Evolutionary conservation across 129 eudicot species (phyloP).

Genomic region (Pittosporum tobira): DNA sequence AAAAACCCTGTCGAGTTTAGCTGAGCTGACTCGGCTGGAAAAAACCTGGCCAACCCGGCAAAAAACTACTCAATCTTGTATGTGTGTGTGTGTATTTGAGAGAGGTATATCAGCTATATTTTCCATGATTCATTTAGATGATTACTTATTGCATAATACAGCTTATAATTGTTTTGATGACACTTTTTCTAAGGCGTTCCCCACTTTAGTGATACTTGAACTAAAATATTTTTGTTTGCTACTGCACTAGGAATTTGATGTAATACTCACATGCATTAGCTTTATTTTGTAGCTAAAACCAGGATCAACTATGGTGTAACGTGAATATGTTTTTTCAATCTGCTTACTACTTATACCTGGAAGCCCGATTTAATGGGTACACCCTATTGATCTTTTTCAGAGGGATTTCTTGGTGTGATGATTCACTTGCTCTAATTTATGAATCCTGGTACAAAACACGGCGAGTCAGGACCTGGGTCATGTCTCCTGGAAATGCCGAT

Average conservation of each 20-base stretch:
- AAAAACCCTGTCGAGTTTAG: no score
- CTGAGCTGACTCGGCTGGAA: no score
- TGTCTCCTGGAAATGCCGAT: slow-evolving; percentile 57
- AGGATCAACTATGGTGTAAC: neutral
- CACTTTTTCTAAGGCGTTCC: neutral
- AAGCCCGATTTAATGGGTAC: neutral
- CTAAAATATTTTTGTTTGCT: no score
- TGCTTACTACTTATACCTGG: neutral
- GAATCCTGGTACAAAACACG: slow-evolving; percentile 97
- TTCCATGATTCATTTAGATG: no score
- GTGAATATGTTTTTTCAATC: slow-evolving; percentile 1
- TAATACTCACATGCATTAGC: no score
- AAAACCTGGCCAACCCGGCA: no score
- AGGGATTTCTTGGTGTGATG: slow-evolving; percentile 96
- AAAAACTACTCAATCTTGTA: no score
- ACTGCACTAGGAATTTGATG: no score
- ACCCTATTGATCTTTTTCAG: slow-evolving; percentile 32
- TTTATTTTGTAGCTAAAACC: neutral
- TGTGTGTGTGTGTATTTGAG: no score
- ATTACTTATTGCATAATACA: neutral
- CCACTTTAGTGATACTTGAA: no score
- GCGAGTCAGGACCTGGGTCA: slow-evolving; percentile 66
- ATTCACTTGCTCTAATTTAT: slow-evolving; percentile 80
- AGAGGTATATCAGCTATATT: no score
- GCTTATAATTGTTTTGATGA: slow-evolving; percentile 2